Conservation (phyloP, 2,329 filamentous ascomycete species). For the Neurospora sp. region DNA sequence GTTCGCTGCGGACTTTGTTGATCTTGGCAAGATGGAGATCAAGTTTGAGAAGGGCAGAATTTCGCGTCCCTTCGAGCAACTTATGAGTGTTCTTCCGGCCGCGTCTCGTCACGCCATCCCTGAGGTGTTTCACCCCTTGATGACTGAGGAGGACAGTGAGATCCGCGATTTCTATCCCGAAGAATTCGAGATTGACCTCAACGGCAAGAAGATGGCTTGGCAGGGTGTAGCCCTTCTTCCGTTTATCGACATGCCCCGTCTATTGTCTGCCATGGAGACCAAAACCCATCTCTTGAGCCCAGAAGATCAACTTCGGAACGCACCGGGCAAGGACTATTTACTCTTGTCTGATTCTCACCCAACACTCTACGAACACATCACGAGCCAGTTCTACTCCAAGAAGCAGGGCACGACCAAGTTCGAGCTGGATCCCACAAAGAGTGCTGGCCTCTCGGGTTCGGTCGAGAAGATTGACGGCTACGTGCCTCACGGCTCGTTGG, state of each 20-base stretch:
- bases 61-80: conserved; percentile 88
- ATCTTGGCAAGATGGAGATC: conserved; percentile 69
- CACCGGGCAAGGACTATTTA: conserved; percentile 69
- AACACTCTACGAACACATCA: conserved; percentile 72
- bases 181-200: conserved; percentile 86
- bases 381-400: conserved; percentile 84
- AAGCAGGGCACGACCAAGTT: conserved; percentile 59
- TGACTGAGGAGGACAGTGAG: conserved; percentile 78
- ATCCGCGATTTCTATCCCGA: conserved; percentile 98
- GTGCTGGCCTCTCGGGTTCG: conserved; percentile 68
- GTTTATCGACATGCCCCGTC: conserved; percentile 86
- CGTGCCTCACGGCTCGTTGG: conserved; percentile 72
- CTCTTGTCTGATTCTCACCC: conserved; percentile 76
- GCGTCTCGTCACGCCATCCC: conserved; percentile 89
- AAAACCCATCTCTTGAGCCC: conserved; percentile 71
- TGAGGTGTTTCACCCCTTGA: conserved; percentile 77
- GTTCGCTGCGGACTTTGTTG: conserved; percentile 89
- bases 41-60: conserved; percentile 75
- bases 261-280: conserved; percentile 71
- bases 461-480: conserved; percentile 77
- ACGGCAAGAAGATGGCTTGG: conserved; percentile 98
- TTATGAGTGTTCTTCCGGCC: conserved; percentile 95
- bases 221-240: conserved; percentile 88
- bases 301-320: conserved; percentile 72
- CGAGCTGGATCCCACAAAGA: conserved; percentile 64